Base-by-base conservation (phyloP, 768 basidiomycete species). In the Boletus barrowsii region DNA sequence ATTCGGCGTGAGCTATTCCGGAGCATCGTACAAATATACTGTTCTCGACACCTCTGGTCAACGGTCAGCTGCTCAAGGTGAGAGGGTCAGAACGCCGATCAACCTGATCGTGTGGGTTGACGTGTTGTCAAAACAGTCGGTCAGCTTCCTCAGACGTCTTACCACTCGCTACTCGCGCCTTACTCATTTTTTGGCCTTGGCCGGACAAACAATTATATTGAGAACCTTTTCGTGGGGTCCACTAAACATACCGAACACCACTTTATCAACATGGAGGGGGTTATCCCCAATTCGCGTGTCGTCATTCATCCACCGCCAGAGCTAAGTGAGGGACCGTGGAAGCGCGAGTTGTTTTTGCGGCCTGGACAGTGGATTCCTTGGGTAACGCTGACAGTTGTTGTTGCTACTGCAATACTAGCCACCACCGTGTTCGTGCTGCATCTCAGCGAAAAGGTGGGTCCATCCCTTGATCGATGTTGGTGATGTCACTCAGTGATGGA, bases 141-240 rank as follows among this genome's bases (percentile, higher is more conserved):
- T 9, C 96, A 99, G 71, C 83, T 98, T 6, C 87, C 97, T 4
- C 93, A 96, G 66, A 91, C 94, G 3, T 83, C 90, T 0, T 98
- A 98, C 70, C 90, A 96, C 50, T 79, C 95, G 14, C 80, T 98
- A 10, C 83, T 87, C 51, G 87, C 92, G 1, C 97, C 97, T 1
- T 98, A 98, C 66, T 83, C 93, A 2, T 97, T 94, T 79, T 91
- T 98, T 66, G 96, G 97, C 1, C 84, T 99, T 9, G 97, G 96
- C 0, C 84, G 97, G 40, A 98, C 95, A 15, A 99, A 99, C 72
- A 99, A 99, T 69, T 99, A 99, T 73, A 94, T 99, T 64, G 97
- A 99, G 78, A 98, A 98, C 69, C 80, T 99, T 3, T 97, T 97
- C 68, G 90, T 98, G 18, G 97, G 97, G 15, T 87, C 93, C 5